Evolutionary conservation across 352 stramenopile genomes (phyloP).

Genomic region (Globisporangium yorkense): DNA sequence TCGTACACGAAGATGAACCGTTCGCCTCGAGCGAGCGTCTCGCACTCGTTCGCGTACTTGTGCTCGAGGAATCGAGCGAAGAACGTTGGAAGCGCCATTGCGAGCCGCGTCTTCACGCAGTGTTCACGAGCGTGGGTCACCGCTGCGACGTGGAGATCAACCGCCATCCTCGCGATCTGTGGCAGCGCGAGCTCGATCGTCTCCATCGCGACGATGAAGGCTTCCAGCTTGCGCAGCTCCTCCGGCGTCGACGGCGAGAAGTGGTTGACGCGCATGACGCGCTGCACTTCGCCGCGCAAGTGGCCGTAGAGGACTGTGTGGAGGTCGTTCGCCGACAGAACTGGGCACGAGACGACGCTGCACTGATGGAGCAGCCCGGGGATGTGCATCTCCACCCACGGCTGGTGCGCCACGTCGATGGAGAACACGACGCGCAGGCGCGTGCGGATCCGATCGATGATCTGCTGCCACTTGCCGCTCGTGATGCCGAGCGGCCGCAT

Average conservation of each 20-base stretch:
- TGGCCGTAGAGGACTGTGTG: conserved; percentile 32
- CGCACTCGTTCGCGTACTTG: conserved; percentile 10
- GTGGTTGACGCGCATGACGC: conserved; percentile 7
- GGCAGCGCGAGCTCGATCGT: conserved; percentile 19
- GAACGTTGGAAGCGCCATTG: conserved; percentile 7
- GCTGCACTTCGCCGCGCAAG: conserved; percentile 38
- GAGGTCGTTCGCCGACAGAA: conserved; percentile 20
- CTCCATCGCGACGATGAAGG: conserved; percentile 17
- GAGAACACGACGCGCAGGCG: conserved; percentile 44
- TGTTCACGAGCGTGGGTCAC: not conserved
- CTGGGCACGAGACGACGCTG: conserved; percentile 22
- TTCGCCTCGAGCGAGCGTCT: conserved; percentile 10
- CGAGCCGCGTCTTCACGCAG: conserved; percentile 8
- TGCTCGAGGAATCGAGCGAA: conserved; percentile 18
- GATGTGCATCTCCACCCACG: not conserved
- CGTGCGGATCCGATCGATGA: conserved; percentile 45
- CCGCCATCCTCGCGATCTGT: conserved; percentile 13
- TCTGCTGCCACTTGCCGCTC: conserved; percentile 63
- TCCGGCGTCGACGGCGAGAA: not conserved
- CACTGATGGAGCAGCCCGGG: conserved; percentile 32
- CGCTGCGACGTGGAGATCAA: conserved; percentile 18
- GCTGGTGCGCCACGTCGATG: conserved; percentile 22
- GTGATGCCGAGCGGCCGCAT: conserved; percentile 64
- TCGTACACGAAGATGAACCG: conserved; percentile 23
- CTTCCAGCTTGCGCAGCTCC: conserved; percentile 6